phyloP scores from a whole-genome alignment of 306 rosid genomes.

The Lotus japonicus region DNA sequence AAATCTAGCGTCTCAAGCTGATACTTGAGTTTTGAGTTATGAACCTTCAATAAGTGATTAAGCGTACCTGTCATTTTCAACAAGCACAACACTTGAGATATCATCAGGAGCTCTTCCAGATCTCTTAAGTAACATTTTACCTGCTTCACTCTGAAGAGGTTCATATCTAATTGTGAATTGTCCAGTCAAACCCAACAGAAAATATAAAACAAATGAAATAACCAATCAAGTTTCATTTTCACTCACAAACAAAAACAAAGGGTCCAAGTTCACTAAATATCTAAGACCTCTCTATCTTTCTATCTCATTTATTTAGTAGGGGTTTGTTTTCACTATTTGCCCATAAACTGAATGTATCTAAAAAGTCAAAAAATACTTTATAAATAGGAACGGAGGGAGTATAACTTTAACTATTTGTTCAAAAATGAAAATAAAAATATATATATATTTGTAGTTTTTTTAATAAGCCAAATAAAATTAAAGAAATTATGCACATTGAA shows the following conservation, averaged over 20 bases:
- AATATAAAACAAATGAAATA: neutral
- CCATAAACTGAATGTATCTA: too few species aligned
- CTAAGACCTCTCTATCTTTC: neutral
- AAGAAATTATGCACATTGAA: too few species aligned
- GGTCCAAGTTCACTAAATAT: neutral
- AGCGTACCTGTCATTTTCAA: conserved; percentile 59
- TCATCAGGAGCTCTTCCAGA: conserved; percentile 97
- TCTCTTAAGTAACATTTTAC: conserved; percentile 70
- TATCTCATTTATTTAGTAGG: too few species aligned
- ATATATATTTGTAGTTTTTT: too few species aligned
- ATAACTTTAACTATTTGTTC: too few species aligned
- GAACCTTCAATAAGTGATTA: neutral
- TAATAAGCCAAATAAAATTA: too few species aligned
- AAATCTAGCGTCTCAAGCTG: neutral
- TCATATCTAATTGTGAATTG: conserved; percentile 74
- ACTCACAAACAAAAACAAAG: neutral
- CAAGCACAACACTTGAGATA: conserved; percentile 92
- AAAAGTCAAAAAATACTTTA: too few species aligned
- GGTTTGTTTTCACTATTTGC: too few species aligned
- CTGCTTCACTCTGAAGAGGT: conserved; percentile 92
- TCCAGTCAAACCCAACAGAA: conserved; percentile 34
- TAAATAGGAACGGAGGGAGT: too few species aligned
- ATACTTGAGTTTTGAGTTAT: neutral
- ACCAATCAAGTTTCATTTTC: neutral
- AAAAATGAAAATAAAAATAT: too few species aligned